Conservation (phyloP, 2,329 filamentous ascomycete species). For the Penicillium sp. region DNA sequence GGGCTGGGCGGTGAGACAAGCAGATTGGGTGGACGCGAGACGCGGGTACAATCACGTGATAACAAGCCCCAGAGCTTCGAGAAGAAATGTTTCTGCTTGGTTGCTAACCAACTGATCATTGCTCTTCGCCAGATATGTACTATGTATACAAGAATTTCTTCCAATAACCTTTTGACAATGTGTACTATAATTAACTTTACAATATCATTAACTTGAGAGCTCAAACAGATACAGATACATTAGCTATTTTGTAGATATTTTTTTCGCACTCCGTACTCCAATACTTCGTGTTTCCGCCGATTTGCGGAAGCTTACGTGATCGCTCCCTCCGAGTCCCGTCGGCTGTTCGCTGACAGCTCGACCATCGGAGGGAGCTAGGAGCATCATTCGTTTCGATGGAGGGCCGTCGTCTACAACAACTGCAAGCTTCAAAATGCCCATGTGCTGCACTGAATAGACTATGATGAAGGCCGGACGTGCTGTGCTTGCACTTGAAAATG, state of each 20-base stretch:
- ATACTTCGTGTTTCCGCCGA: conserved; percentile 10
- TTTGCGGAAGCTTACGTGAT: conserved; percentile 17
- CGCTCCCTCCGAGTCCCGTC: conserved; percentile 10
- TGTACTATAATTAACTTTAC: no score
- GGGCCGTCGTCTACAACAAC: background rate
- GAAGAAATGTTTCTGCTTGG: no score
- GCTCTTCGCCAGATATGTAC: no score
- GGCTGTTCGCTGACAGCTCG: conserved; percentile 2
- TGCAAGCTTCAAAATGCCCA: conserved; percentile 23
- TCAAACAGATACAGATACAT: no score
- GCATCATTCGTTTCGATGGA: conserved; percentile 1
- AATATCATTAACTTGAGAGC: no score
- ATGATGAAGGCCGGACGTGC: conserved; percentile 22
- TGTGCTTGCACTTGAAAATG: conserved; percentile 24
- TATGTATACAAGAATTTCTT: no score
- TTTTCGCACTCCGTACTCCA: no score
- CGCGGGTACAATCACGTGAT: background rate
- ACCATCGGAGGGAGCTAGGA: background rate
- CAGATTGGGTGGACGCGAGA: background rate
- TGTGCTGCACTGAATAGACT: conserved; percentile 13
- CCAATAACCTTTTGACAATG: no score
- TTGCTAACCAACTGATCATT: no score
- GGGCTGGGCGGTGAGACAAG: background rate
- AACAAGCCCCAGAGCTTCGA: background rate
- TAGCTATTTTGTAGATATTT: no score